These are phyloP conservation scores for Chlamydomonas eustigma DNA, from an alignment of 139 green algal genomes.

Conservation along the genomic window DNA sequence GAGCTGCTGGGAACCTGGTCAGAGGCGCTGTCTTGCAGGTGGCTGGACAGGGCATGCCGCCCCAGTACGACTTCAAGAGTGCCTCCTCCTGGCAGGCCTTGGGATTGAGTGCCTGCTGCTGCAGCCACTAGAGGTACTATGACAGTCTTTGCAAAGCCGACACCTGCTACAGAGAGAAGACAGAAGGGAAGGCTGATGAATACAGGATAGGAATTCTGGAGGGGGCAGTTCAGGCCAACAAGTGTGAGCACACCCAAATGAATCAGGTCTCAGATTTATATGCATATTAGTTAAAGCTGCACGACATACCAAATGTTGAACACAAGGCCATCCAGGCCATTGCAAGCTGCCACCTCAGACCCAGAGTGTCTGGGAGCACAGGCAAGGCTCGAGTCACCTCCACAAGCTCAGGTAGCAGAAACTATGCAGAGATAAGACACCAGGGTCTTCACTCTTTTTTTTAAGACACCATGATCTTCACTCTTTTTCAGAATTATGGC, in stretches of 20 bases:
- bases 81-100: no score
- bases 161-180: neutral
- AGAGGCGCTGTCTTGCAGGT: neutral
- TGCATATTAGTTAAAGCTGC: no score
- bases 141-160: neutral
- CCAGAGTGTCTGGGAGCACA: neutral
- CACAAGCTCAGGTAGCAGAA: constrained; percentile 31
- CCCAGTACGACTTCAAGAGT: neutral
- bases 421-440: constrained; percentile 11
- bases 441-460: no score
- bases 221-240: no score
- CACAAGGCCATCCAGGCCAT: constrained; percentile 7
- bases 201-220: no score
- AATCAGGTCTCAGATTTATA: no score
- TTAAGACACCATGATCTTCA: no score
- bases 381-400: constrained; percentile 4
- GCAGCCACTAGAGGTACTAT: neutral
- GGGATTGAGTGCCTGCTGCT: neutral
- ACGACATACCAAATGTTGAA: constrained; percentile 15
- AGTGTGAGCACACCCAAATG: no score
- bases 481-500: neutral
- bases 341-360: constrained; percentile 14
- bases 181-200: no score
- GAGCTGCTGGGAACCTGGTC: neutral
- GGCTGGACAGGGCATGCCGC: neutral